phyloP scores from a whole-genome alignment of 2,329 filamentous ascomycete species.

The Venturia pyrina region DNA sequence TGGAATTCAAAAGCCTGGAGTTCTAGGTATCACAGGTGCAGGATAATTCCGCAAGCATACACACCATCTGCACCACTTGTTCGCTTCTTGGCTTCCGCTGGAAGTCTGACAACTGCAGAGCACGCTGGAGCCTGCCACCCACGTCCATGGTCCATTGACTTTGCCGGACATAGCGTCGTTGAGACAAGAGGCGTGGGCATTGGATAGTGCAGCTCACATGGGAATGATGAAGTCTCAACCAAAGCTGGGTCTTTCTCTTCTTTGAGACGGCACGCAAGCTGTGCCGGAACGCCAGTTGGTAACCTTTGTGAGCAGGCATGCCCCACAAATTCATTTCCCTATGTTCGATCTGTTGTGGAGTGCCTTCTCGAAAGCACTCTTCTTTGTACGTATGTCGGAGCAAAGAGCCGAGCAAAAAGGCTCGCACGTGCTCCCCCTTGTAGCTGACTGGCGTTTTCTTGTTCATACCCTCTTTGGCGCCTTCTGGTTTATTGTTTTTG shows the following conservation, averaged over 20 bases:
- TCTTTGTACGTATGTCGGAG: not conserved
- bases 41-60: not conserved
- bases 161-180: conserved; percentile 2
- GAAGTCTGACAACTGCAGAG: not conserved
- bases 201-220: not conserved
- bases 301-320: not conserved
- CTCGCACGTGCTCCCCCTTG: not conserved
- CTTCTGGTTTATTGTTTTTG: not conserved
- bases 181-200: not conserved
- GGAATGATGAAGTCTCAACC: not conserved
- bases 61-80: not conserved
- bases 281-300: not conserved
- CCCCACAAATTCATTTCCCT: not conserved
- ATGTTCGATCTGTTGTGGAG: not conserved
- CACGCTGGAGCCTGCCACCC: not conserved
- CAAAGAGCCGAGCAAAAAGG: not conserved
- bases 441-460: not conserved
- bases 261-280: not conserved
- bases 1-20: conserved; percentile 8
- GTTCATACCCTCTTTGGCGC: conserved; percentile 4
- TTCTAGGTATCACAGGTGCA: conserved; percentile 11
- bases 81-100: not conserved
- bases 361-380: not conserved
- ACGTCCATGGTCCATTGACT: not conserved
- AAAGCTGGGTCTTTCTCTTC: not conserved